Base-by-base conservation (phyloP, 176 grass and related monocot genomes). In the Bonia amplexicaulis region DNA sequence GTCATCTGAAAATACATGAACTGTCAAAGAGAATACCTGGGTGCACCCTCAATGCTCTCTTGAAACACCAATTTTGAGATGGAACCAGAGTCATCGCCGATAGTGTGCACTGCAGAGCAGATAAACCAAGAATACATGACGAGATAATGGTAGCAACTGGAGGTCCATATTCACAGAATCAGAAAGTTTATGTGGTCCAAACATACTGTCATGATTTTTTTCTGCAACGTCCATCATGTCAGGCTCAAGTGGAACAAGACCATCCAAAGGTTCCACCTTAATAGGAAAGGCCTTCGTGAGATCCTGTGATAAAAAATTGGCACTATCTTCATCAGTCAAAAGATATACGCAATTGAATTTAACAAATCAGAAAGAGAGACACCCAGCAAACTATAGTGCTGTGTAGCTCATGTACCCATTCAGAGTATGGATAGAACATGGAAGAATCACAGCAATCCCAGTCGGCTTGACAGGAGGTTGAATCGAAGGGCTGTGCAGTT, bases 1-100 rank as follows among this genome's bases (percentile, higher is more conserved):
- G 6, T 2, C 25, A 66, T 23, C 31, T 25, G 17, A 70, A 73
- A 44, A 16, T 65, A 80, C 33, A 69, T 49, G 11, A 54, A 84
- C 33, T 58, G n/a, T 37, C 6, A 76, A 63, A 67, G 8, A 71
- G 67, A 47, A 69, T 90, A 92, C 90, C 73, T 92, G 53, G 80
- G 48, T n/a, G 46, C n/a, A 6, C 62, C 47, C 12, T 70, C 78
- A 69, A 77, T 71, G 68, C 55, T 82, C 35, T 69, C 74, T 35
- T 84, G 60, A 37, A 90, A 19, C 49, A 80, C 37, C 72, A 84
- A 42, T 45, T 84, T 87, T 45, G 87, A 74, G 12, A 79, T 41
- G 83, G 68, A 69, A 37, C 74, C 8, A 69, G 33, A 19, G 2
- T 70, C 74, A 81, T 66, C 48, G 19, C 2, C 33, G 9, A 70